A percentile compares a stretch with the other conserved stretches of the same genome.
phyloP scores from a whole-genome alignment of 495 filamentous ascomycete species.

The Staphylotrichum longicolle region DNA sequence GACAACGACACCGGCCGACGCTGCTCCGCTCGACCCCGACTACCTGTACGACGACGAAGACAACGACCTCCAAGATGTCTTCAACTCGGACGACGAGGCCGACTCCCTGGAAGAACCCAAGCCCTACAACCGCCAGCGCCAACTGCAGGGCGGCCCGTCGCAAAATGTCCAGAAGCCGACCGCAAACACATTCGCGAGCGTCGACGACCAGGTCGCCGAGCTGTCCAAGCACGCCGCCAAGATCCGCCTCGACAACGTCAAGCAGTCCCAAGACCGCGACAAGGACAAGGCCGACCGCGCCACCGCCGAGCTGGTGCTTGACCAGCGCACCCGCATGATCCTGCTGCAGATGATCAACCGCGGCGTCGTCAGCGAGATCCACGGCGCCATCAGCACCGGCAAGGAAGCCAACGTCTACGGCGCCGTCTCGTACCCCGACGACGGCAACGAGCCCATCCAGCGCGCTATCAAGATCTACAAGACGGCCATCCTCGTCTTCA shows the following conservation, averaged over 20 bases:
- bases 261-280: conserved; percentile 49
- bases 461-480: conserved; percentile 98
- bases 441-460: conserved; percentile 46
- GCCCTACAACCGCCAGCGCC: conserved; percentile 84
- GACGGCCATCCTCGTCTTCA: conserved; percentile 93
- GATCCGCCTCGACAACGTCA: conserved; percentile 74
- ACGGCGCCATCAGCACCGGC: conserved; percentile 90
- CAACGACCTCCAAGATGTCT: conserved; percentile 46
- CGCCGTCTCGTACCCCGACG: conserved; percentile 42
- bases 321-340: conserved; percentile 92
- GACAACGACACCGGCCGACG: conserved; percentile 11
- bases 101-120: conserved; percentile 78
- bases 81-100: conserved; percentile 36
- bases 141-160: conserved; percentile 40
- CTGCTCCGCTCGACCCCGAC: conserved; percentile 16
- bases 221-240: conserved; percentile 85
- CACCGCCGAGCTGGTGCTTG: conserved; percentile 89
- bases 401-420: conserved; percentile 99
- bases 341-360: conserved; percentile 92
- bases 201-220: conserved; percentile 84
- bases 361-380: conserved; percentile 73
- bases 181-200: conserved; percentile 69
- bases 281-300: conserved; percentile 89
- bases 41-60: conserved; percentile 30
- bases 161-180: conserved; percentile 77